Conservation (phyloP, 306 rosid genomes). For the cucumber (Cucumis sativus) region Cucumber_9930_V3 NC_026657.2:31451001-31451500, state of each 20-base stretch:
- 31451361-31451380: conserved; percentile 43
- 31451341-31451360: conserved; percentile 41
- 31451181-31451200: conserved; percentile 71
- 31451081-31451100: conserved; percentile 43
- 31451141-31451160: conserved; percentile 47
- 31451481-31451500: conserved; percentile 38
- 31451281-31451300: conserved; percentile 28
- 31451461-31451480: conserved; percentile 37
- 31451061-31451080: conserved; percentile 87
- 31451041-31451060: conserved; percentile 49
- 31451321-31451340: conserved; percentile 50
- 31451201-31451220: conserved; percentile 51
- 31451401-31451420: conserved; percentile 28
- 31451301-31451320: conserved; percentile 52
- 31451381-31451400: conserved; percentile 56
- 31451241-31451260: conserved; percentile 53
- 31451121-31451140: conserved; percentile 34
- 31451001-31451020: conserved; percentile 54
- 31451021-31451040: conserved; percentile 32
- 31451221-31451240: conserved; percentile 38
- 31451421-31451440: conserved; percentile 41
- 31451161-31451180: conserved; percentile 69
- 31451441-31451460: conserved; percentile 41
- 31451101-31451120: conserved; percentile 67
- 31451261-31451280: conserved; percentile 29